These are phyloP conservation scores for Arctium lappa DNA, from an alignment of 129 eudicot genomes.

Conservation along the genomic window DNA sequence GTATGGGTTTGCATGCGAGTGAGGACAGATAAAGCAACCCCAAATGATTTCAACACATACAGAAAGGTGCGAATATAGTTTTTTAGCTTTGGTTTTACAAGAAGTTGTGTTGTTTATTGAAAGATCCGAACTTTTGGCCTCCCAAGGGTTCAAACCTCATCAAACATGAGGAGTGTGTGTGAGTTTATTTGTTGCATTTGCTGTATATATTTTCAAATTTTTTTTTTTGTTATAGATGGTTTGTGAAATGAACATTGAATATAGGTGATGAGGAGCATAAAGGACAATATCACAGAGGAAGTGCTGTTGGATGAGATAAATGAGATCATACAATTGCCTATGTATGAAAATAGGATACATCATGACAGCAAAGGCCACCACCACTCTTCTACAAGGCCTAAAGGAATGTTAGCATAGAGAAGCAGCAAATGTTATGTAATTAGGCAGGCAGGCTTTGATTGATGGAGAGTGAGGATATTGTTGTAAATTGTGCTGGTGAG, in stretches of 20 bases:
- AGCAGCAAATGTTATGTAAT: slow-evolving; percentile 17
- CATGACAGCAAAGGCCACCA: slow-evolving; percentile 79
- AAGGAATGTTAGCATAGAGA: slow-evolving; percentile 41
- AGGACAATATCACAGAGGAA: slow-evolving; percentile 91
- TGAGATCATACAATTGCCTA: slow-evolving; percentile 78
- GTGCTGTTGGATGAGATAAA: slow-evolving; percentile 63
- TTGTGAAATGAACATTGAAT: neutral
- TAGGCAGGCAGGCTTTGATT: slow-evolving; percentile 21
- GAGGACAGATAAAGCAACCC: slow-evolving; percentile 80
- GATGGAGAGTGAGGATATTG: slow-evolving; percentile 16
- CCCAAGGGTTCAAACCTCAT: neutral
- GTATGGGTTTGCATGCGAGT: slow-evolving; percentile 82
- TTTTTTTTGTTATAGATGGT: neutral
- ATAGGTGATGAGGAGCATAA: slow-evolving; percentile 94
- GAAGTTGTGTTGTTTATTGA: neutral
- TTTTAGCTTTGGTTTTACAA: neutral
- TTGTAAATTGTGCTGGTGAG: slow-evolving; percentile 54
- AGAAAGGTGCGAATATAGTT: slow-evolving; percentile 45
- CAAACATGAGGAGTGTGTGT: neutral
- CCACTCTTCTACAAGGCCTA: slow-evolving; percentile 49
- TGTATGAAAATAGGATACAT: slow-evolving; percentile 82
- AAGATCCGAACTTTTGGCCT: no score
- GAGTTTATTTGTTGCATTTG: neutral
- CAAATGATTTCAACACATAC: slow-evolving; percentile 89
- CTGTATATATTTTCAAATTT: neutral